A percentile compares a stretch with the other conserved stretches of the same genome.
Conservation (phyloP, 192 early-diverging fungal species). For the Helicostylum pulchrum region DNA sequence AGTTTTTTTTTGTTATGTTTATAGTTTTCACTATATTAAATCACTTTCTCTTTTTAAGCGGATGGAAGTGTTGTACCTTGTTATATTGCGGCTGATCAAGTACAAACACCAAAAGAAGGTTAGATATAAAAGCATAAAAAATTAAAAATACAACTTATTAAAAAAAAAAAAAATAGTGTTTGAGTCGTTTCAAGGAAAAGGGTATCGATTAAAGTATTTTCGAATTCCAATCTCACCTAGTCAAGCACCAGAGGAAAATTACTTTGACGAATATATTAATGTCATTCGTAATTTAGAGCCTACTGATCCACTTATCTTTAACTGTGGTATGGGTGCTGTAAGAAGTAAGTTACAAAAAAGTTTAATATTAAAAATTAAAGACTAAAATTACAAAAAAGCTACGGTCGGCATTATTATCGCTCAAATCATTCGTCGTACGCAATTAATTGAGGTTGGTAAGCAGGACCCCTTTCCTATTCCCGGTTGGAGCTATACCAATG, state of each 20-base stretch:
- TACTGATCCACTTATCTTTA: conserved; percentile 53
- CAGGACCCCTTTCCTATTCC: conserved; percentile 41
- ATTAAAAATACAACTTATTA: background rate
- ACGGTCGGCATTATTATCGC: conserved; percentile 62
- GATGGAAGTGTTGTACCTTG: conserved; percentile 50
- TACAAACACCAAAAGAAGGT: conserved; percentile 56
- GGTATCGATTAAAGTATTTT: conserved; percentile 48
- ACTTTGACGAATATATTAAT: conserved; percentile 57
- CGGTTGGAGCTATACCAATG: conserved; percentile 14
- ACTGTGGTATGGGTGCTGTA: conserved; percentile 63
- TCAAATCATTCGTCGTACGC: conserved; percentile 49
- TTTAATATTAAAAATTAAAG: background rate
- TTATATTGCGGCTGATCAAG: conserved; percentile 53
- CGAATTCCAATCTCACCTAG: conserved; percentile 61
- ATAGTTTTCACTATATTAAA: too few relatives aligned
- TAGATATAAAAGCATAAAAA: background rate
- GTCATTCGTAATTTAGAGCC: conserved; percentile 36
- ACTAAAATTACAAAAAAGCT: conserved; percentile 23
- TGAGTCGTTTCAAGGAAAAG: conserved; percentile 38
- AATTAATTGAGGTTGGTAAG: conserved; percentile 36
- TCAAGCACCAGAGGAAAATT: conserved; percentile 57
- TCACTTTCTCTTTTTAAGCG: too few relatives aligned
- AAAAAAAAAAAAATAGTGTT: conserved; percentile 38
- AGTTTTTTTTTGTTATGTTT: conserved; percentile 21
- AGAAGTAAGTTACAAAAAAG: conserved; percentile 36